Conservation (phyloP, 495 filamentous ascomycete species). For the Xylaria longipes region DNA sequence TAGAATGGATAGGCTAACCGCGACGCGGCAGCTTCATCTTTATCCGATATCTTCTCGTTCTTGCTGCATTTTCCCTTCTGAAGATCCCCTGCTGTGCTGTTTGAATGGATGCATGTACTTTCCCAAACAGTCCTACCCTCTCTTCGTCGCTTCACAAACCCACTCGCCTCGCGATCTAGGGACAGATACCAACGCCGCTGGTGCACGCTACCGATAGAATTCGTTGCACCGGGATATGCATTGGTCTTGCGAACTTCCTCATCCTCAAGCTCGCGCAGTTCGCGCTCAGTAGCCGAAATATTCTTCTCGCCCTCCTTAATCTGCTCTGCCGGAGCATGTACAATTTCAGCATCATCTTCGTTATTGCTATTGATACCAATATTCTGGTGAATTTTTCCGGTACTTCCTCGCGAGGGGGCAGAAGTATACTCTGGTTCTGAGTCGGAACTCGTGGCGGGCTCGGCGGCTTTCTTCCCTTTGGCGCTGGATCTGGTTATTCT, state of each 20-base stretch:
- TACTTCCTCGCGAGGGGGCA: background rate
- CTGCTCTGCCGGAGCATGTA: conserved; percentile 30
- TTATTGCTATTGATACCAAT: background rate
- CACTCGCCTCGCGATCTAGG: conserved; percentile 60
- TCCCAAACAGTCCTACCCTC: conserved; percentile 39
- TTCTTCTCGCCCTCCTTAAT: conserved; percentile 12
- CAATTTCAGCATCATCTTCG: conserved; percentile 30
- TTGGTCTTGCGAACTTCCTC: conserved; percentile 64
- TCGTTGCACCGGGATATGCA: conserved; percentile 67
- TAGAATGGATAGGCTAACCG: conserved; percentile 60
- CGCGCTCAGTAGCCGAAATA: conserved; percentile 44
- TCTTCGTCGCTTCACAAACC: conserved; percentile 50
- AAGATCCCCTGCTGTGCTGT: background rate
- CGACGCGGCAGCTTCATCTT: conserved; percentile 35
- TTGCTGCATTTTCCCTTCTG: conserved; percentile 13
- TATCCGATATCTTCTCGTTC: conserved; percentile 22
- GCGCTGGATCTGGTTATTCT: conserved; percentile 13
- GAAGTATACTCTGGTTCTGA: conserved; percentile 16
- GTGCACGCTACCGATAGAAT: conserved; percentile 68
- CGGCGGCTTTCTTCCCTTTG: conserved; percentile 20
- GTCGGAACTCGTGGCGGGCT: conserved; percentile 27
- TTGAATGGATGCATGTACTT: background rate
- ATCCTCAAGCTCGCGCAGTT: conserved; percentile 50
- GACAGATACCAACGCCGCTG: conserved; percentile 68
- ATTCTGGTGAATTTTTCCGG: background rate